Percentiles rank a stretch among this genome's conserved stretches.
Conservation (phyloP, 192 early-diverging fungal species). For the Cladochytrium replicatum region DNA sequence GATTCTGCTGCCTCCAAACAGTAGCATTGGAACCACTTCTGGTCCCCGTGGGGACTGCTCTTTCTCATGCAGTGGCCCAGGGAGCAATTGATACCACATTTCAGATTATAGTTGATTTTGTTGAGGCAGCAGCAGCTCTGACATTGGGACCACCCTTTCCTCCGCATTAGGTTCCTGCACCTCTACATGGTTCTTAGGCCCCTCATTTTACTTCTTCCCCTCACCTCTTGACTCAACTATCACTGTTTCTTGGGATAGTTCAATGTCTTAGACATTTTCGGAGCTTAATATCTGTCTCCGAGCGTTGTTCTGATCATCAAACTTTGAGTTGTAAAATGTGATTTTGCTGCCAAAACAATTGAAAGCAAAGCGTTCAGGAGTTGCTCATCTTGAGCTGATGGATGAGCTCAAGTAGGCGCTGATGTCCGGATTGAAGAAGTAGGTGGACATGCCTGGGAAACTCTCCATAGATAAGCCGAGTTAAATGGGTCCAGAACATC, state of each 20-base stretch:
- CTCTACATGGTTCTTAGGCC: neutral
- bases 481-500: slow-evolving; percentile 64
- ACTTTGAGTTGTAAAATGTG: neutral
- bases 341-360: neutral
- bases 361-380: neutral
- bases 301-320: slow-evolving; percentile 55
- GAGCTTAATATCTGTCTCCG: slow-evolving; percentile 59
- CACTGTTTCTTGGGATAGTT: slow-evolving; percentile 71
- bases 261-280: slow-evolving; percentile 69
- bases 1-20: too few species aligned
- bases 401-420: slow-evolving; percentile 84
- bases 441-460: slow-evolving; percentile 76
- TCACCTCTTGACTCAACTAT: slow-evolving; percentile 28
- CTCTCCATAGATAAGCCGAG: slow-evolving; percentile 90
- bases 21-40: too few species aligned
- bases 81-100: too few species aligned
- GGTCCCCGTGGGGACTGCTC: too few species aligned
- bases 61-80: too few species aligned
- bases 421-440: slow-evolving; percentile 67
- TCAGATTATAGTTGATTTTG: too few species aligned
- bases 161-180: neutral
- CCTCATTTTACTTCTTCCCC: too few species aligned
- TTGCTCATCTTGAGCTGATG: slow-evolving; percentile 61
- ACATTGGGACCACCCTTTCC: too few species aligned
- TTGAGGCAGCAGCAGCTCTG: too few species aligned